Evolutionary conservation across 2,329 filamentous ascomycete species (phyloP).

Genomic region (Colletotrichum sp.): DNA sequence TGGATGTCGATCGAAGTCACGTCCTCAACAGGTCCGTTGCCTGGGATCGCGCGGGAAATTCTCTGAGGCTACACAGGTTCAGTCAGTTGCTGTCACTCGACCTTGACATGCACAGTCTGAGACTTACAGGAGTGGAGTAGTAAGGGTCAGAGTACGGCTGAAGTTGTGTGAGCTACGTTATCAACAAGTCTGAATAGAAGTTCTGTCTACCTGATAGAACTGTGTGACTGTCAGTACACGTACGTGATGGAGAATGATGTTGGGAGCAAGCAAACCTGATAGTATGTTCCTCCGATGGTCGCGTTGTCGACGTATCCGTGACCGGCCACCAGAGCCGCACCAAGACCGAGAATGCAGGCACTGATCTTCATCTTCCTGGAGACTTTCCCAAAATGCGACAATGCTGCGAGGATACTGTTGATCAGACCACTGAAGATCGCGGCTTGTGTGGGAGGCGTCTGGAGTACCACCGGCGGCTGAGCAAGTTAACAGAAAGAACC

Average conservation of each 20-base stretch:
- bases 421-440: background rate
- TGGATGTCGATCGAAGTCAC: conserved; percentile 58
- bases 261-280: conserved; percentile 29
- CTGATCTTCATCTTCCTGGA: background rate
- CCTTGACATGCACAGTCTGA: background rate
- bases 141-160: conserved; percentile 28
- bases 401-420: background rate
- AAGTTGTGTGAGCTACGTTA: background rate
- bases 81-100: background rate
- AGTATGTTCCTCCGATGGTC: conserved; percentile 45
- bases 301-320: conserved; percentile 55
- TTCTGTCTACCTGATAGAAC: conserved; percentile 35
- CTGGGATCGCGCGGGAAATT: conserved; percentile 61
- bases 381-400: background rate
- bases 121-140: background rate
- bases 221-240: conserved; percentile 12
- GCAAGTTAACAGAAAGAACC: background rate
- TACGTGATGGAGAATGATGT: accelerated
- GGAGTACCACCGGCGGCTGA: background rate
- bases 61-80: conserved; percentile 5
- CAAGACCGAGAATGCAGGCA: conserved; percentile 25
- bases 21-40: conserved; percentile 63
- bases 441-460: background rate
- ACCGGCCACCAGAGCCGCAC: conserved; percentile 46
- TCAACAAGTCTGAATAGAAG: background rate